Conservation (phyloP, 345 rosid genomes). For the Excoecaria cochinchinensis region DNA sequence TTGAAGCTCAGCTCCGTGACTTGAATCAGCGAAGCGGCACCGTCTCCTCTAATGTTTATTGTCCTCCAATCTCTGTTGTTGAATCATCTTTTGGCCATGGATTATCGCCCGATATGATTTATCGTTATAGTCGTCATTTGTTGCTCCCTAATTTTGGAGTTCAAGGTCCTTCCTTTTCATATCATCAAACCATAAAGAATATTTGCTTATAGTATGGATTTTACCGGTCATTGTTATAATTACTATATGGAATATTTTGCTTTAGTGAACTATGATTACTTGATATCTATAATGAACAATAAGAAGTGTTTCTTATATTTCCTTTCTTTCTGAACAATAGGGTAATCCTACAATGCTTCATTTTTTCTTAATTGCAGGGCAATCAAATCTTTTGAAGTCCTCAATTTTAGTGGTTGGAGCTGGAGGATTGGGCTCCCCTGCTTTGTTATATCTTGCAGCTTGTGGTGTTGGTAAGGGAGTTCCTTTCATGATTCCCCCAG, state of each 20-base stretch:
- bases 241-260: not conserved
- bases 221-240: not conserved
- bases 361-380: slow-evolving; percentile 43
- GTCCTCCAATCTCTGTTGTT: slow-evolving; percentile 25
- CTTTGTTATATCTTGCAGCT: slow-evolving; percentile 82
- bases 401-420: slow-evolving; percentile 89
- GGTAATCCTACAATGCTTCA: not conserved
- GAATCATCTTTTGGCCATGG: slow-evolving; percentile 45
- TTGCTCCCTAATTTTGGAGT: slow-evolving; percentile 87
- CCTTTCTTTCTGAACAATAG: too few species aligned
- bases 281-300: too few species aligned
- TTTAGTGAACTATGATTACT: not conserved
- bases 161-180: slow-evolving; percentile 43
- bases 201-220: not conserved
- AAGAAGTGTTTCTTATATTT: too few species aligned
- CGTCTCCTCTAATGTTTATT: slow-evolving; percentile 33
- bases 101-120: slow-evolving; percentile 59
- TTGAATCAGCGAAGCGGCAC: slow-evolving; percentile 21
- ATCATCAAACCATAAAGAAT: not conserved
- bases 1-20: slow-evolving; percentile 64
- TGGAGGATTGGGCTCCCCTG: slow-evolving; percentile 95
- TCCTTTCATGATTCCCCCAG: not conserved
- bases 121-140: slow-evolving; percentile 94
- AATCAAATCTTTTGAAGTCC: slow-evolving; percentile 73
- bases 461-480: slow-evolving; percentile 71